phyloP scores from a whole-genome alignment of 1,139 yeast genomes.

The Debaryomycetaceae sp. region DNA sequence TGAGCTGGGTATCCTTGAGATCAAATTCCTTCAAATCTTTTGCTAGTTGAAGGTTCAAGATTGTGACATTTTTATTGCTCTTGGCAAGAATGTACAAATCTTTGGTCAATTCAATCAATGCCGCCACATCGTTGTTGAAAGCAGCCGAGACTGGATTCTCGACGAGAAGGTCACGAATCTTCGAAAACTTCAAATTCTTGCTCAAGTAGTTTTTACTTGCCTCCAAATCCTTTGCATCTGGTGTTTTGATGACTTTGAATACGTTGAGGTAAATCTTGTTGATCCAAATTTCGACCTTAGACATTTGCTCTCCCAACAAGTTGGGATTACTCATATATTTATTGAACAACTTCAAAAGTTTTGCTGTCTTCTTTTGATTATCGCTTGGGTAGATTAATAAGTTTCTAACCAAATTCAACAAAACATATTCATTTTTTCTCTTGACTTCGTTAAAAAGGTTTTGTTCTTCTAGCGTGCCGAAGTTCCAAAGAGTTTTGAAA shows the following conservation, averaged over 20 bases:
- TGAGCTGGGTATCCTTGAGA: constrained; percentile 13
- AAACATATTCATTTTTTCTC: constrained; percentile 12
- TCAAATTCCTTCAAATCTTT: constrained; percentile 12
- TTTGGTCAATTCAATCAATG: constrained; percentile 25
- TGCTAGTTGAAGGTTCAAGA: constrained; percentile 7
- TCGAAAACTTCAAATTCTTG: constrained; percentile 29
- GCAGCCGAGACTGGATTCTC: constrained; percentile 16
- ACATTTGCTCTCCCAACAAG: constrained; percentile 9
- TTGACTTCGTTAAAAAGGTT: constrained; percentile 1
- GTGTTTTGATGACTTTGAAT: constrained; percentile 21
- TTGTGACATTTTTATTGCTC: background rate
- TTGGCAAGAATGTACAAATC: constrained; percentile 9
- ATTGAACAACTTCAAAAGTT: constrained; percentile 24
- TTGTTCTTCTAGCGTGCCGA: constrained; percentile 21
- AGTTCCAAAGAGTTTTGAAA: constrained; percentile 42
- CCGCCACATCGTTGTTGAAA: constrained; percentile 19
- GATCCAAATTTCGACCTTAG: constrained; percentile 20
- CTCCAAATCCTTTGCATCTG: constrained; percentile 21
- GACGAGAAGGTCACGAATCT: constrained; percentile 14
- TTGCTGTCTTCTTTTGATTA: constrained; percentile 8
- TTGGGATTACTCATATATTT: constrained; percentile 18
- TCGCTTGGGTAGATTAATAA: constrained; percentile 15
- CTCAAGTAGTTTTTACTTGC: constrained; percentile 26
- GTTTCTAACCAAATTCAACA: constrained; percentile 26
- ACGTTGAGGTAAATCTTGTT: constrained; percentile 23